Evolutionary conservation across 1,284 basidiomycete species (phyloP), one percentile per base, ranked within the genome.

Genomic region (Malassezia vespertilionis): DNA sequence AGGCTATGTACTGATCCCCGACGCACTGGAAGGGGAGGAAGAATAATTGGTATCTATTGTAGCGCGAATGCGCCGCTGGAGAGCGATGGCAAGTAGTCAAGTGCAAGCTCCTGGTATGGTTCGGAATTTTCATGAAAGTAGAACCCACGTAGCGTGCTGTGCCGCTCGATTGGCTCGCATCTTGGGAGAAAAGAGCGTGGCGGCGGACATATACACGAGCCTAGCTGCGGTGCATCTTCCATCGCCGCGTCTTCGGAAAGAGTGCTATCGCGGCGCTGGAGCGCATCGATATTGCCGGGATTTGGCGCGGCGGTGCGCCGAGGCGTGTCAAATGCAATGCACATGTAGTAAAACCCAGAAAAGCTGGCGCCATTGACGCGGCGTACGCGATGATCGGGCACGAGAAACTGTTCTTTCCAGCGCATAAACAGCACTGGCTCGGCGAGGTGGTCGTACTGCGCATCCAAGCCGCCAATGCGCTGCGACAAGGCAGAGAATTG

Each of bases 291-390:
- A 33, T 40, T 2, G 23, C 52, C 52, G 21, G 73, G 43, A 8
- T 38, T 5, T 5, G 14, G 10, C n/a, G 7, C 22, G 20, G 14
- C 14, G 15, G 33, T 7, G 8, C 8, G 8, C 33, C 15, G 14
- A 8, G 7, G 8, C 33, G 33, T 10, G 14, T 60, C 61, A 4
- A 84, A 79, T 66, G 83, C 82, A 32, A 86, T 81, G 65, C 83
- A 83, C 57, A 86, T 79, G 65, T 87, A 87, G 74, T 89, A 87
- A 73, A 89, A 66, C 11, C 56, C 57, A n/a, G 66, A 89, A 74
- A 91, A 96, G 68, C 84, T 88, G 4, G 90, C 90, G 23, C 90
- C 90, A 61, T 81, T 87, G 71, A 96, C 93, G 72, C 91, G 87
- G 66, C 86, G 81, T 36, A 91, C 86, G 49, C 82, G 79, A 72